These are phyloP conservation scores for Stylosanthes scabra DNA, from an alignment of 331 rosid species.

Conservation along the genomic window DNA sequence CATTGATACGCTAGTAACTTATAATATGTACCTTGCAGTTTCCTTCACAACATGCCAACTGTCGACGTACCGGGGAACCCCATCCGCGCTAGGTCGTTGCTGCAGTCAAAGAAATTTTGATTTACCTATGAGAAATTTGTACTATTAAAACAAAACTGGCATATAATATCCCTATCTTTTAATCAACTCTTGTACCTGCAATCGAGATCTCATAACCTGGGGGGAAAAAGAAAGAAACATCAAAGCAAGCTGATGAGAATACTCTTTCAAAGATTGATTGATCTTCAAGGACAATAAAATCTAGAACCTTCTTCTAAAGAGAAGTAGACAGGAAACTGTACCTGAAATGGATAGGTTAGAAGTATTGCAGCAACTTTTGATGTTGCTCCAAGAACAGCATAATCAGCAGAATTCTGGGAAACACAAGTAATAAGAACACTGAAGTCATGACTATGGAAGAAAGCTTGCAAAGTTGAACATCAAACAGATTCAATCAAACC, in stretches of 20 bases:
- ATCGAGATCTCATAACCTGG: slow-evolving; percentile 88
- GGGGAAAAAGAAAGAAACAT: neutral
- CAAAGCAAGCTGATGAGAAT: slow-evolving; percentile 26
- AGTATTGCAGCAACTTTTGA: slow-evolving; percentile 86
- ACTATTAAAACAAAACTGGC: slow-evolving; percentile 19
- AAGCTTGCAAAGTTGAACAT: slow-evolving; percentile 11
- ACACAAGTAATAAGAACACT: slow-evolving; percentile 4
- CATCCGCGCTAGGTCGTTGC: slow-evolving; percentile 82
- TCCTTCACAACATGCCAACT: slow-evolving; percentile 90
- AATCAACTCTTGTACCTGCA: slow-evolving; percentile 66
- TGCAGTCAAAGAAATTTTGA: slow-evolving; percentile 50
- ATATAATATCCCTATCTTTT: slow-evolving; percentile 24
- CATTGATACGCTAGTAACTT: too few relatives aligned
- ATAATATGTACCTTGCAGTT: slow-evolving; percentile 68
- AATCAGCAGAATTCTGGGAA: slow-evolving; percentile 73
- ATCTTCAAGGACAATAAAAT: slow-evolving; percentile 21
- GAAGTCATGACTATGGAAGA: neutral
- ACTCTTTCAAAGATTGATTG: slow-evolving; percentile 25
- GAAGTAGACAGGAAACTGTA: slow-evolving; percentile 25
- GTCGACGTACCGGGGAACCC: slow-evolving; percentile 84
- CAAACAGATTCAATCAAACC: slow-evolving; percentile 13
- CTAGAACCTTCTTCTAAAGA: slow-evolving; percentile 29
- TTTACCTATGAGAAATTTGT: slow-evolving; percentile 27
- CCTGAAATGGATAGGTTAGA: slow-evolving; percentile 90
- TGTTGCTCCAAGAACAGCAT: slow-evolving; percentile 84